Evolutionary conservation across 768 basidiomycete genomes (phyloP).

Genomic region (Cubamyces sp.): DNA sequence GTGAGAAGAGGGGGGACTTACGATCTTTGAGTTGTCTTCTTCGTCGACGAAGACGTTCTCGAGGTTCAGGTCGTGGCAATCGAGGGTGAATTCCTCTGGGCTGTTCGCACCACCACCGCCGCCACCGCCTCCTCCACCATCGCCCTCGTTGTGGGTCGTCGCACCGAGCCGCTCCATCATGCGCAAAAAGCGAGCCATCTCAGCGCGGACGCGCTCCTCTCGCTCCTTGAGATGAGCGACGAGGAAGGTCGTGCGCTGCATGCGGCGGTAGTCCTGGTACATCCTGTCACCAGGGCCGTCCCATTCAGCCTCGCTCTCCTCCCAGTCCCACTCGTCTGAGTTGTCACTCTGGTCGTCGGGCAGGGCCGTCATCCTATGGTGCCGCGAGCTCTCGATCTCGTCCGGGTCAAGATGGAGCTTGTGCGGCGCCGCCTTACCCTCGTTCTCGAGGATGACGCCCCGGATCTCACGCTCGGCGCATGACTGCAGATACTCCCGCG

Average conservation of each 20-base stretch:
- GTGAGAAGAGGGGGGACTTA: slow-evolving; percentile 42
- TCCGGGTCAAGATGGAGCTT: slow-evolving; percentile 80
- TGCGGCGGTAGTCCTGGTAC: slow-evolving; percentile 83
- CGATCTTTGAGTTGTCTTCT: slow-evolving; percentile 67
- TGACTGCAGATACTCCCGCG: slow-evolving; percentile 61
- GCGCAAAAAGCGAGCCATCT: slow-evolving; percentile 73
- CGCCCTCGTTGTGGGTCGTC: slow-evolving; percentile 33
- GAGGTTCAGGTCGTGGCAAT: slow-evolving; percentile 84
- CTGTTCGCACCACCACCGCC: slow-evolving; percentile 35
- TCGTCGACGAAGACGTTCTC: slow-evolving; percentile 86
- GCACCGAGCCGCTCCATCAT: slow-evolving; percentile 64
- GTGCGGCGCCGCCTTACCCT: slow-evolving; percentile 77
- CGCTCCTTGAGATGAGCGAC: slow-evolving; percentile 69
- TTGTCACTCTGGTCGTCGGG: slow-evolving; percentile 78
- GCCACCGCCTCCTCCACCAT: slow-evolving; percentile 32
- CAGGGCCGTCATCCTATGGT: slow-evolving; percentile 68
- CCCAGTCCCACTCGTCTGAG: slow-evolving; percentile 77
- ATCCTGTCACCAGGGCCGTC: slow-evolving; percentile 76
- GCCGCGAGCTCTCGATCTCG: slow-evolving; percentile 70
- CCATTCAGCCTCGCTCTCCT: slow-evolving; percentile 82
- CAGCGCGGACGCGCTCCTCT: slow-evolving; percentile 63
- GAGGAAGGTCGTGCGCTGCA: slow-evolving; percentile 79
- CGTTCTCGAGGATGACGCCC: slow-evolving; percentile 77
- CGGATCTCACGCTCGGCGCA: slow-evolving; percentile 73
- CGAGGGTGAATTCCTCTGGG: slow-evolving; percentile 73